A percentile compares a stretch with the other conserved stretches of the same genome.
These are phyloP conservation scores for Naganishia sp. DNA, from an alignment of 1,284 basidiomycete genomes.

Conservation along the genomic window DNA sequence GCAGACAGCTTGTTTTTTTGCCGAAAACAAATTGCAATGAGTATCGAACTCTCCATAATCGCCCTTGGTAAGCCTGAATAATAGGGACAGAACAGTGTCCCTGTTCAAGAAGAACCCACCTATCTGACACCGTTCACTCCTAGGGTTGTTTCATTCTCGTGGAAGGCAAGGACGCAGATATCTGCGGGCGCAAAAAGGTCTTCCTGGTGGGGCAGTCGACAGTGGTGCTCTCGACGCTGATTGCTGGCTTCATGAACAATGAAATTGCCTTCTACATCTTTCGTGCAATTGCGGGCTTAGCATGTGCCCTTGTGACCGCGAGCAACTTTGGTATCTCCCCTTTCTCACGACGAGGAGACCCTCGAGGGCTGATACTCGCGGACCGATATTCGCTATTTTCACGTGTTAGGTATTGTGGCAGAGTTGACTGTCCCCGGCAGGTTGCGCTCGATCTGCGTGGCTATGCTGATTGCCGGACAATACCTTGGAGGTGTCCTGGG, in stretches of 20 bases:
- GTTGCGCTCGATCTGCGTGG: too few species aligned
- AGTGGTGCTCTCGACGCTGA: conserved; percentile 7
- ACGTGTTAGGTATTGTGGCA: neutral
- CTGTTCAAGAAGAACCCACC: too few species aligned
- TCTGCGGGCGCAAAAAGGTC: conserved; percentile 15
- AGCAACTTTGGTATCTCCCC: conserved; percentile 18
- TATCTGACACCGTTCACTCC: too few species aligned
- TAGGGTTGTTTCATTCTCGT: conserved; percentile 20
- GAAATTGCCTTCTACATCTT: conserved; percentile 16
- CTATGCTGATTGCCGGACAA: too few species aligned
- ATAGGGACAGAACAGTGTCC: too few species aligned
- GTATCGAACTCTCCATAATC: too few species aligned
- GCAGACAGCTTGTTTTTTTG: too few species aligned
- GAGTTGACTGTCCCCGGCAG: too few species aligned
- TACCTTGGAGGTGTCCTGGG: too few species aligned
- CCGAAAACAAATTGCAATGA: too few species aligned
- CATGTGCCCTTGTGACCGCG: conserved; percentile 1
- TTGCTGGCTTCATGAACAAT: conserved; percentile 16
- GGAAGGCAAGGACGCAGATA: neutral
- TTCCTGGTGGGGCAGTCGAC: conserved; percentile 3
- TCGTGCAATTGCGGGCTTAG: conserved; percentile 6
- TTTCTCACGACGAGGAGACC: too few species aligned
- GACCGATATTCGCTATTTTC: neutral
- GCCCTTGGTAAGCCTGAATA: too few species aligned
- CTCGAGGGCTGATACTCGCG: neutral